Conservation (phyloP, 176 grass and related monocot species). For the Carex littledalei region DNA sequence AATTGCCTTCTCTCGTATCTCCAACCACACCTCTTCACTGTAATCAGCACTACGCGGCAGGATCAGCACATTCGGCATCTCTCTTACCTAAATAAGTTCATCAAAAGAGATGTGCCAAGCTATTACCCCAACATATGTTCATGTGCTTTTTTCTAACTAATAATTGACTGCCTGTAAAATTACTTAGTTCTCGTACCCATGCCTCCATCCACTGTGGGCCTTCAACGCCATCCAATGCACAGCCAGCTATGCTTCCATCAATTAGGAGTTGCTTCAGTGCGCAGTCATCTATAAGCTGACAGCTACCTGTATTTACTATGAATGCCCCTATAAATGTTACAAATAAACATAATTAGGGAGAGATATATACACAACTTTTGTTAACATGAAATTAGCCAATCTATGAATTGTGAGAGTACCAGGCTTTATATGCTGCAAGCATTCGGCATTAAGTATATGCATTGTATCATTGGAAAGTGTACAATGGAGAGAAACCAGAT, state of each 20-base stretch:
- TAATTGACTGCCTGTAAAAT: slow-evolving; percentile 22
- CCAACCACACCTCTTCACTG: slow-evolving; percentile 98
- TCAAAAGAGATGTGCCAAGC: neutral
- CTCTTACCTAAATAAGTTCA: slow-evolving; percentile 56
- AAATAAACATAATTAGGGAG: slow-evolving; percentile 10
- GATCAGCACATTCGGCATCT: slow-evolving; percentile 99
- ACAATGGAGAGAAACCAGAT: slow-evolving; percentile 94
- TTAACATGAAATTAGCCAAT: neutral
- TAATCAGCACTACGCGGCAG: slow-evolving; percentile 92
- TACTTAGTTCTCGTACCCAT: slow-evolving; percentile 60
- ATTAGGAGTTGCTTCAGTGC: slow-evolving; percentile 89
- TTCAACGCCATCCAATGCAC: slow-evolving; percentile 91
- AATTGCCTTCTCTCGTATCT: slow-evolving; percentile 92
- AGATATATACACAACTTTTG: neutral
- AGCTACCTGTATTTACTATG: slow-evolving; percentile 87
- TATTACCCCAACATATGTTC: slow-evolving; percentile 18
- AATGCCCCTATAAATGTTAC: slow-evolving; percentile 60
- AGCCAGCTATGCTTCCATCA: slow-evolving; percentile 85
- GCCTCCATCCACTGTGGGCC: slow-evolving; percentile 99
- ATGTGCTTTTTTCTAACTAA: slow-evolving; percentile 15
- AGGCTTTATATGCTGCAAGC: slow-evolving; percentile 79
- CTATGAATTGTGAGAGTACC: slow-evolving; percentile 38
- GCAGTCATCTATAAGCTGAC: slow-evolving; percentile 95
- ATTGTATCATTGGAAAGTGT: slow-evolving; percentile 77
- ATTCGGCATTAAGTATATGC: slow-evolving; percentile 81